Percentiles rank a stretch among this genome's conserved stretches.
phyloP scores from a whole-genome alignment of 495 filamentous ascomycete species.

The Hypoxylon crocopeplum region DNA sequence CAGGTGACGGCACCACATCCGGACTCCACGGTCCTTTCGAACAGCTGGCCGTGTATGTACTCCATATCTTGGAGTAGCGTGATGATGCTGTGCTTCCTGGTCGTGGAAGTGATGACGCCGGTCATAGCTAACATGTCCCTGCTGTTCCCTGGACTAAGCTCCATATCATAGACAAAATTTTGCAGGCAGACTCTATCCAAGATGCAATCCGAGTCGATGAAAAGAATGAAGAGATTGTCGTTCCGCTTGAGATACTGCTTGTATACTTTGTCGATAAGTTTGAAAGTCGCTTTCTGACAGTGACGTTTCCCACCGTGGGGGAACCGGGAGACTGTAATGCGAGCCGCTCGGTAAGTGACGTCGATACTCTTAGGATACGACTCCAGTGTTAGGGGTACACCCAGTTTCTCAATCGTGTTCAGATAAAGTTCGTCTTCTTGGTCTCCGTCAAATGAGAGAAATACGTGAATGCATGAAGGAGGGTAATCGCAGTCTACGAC shows the following conservation, averaged over 20 bases:
- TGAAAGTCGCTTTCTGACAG: constrained; percentile 94
- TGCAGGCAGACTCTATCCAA: constrained; percentile 91
- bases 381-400: constrained; percentile 78
- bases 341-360: constrained; percentile 78
- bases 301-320: constrained; percentile 92
- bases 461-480: constrained; percentile 90
- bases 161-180: constrained; percentile 99
- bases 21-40: constrained; percentile 95
- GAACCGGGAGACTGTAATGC: constrained; percentile 93
- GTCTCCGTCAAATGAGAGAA: constrained; percentile 94
- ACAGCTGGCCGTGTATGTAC: constrained; percentile 96
- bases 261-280: constrained; percentile 93
- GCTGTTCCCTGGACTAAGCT: constrained; percentile 91
- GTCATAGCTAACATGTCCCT: constrained; percentile 98
- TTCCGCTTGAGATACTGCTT: constrained; percentile 85
- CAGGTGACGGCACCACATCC: constrained; percentile 95
- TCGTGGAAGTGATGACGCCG: constrained; percentile 95
- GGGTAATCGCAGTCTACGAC: constrained; percentile 96
- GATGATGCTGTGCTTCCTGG: constrained; percentile 84
- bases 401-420: constrained; percentile 85
- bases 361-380: constrained; percentile 91
- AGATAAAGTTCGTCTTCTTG: constrained; percentile 88
- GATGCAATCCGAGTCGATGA: constrained; percentile 99
- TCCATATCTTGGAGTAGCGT: constrained; percentile 98
- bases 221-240: constrained; percentile 93